A percentile compares a stretch with the other conserved stretches of the same genome.
phyloP scores from a whole-genome alignment of 352 stramenopile species.

The Phytophthora citricola region DNA sequence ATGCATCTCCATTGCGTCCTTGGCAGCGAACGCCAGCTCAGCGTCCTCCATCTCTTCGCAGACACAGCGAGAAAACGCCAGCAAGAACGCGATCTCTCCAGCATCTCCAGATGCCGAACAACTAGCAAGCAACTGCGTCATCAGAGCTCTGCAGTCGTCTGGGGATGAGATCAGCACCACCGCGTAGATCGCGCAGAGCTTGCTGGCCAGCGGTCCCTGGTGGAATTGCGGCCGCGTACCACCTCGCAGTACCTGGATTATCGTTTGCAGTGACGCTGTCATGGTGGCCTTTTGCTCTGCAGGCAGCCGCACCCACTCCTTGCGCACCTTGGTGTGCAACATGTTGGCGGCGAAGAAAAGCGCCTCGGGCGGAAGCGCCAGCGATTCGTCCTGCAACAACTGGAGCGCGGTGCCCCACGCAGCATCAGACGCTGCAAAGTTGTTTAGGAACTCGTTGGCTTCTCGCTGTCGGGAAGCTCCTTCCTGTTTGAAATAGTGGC shows the following conservation, averaged over 20 bases:
- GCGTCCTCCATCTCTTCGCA: constrained; percentile 76
- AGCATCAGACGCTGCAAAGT: constrained; percentile 55
- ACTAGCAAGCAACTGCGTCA: constrained; percentile 42
- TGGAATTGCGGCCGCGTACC: constrained; percentile 33
- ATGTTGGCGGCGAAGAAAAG: constrained; percentile 85
- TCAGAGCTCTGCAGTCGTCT: constrained; percentile 52
- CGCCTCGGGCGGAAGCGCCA: constrained; percentile 51
- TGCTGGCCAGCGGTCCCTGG: constrained; percentile 53
- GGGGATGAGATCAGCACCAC: constrained; percentile 61
- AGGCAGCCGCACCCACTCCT: constrained; percentile 64
- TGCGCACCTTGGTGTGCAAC: constrained; percentile 74
- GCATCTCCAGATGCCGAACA: constrained; percentile 34
- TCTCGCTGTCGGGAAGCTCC: constrained; percentile 65
- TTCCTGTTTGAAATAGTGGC: constrained; percentile 41
- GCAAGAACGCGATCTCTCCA: constrained; percentile 52
- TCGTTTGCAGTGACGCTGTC: constrained; percentile 39
- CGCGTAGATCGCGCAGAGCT: constrained; percentile 66
- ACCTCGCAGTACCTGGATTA: constrained; percentile 46
- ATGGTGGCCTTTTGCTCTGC: constrained; percentile 44
- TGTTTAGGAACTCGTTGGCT: constrained; percentile 73
- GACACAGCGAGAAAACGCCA: constrained; percentile 64
- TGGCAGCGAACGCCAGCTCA: constrained; percentile 61
- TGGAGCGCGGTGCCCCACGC: constrained; percentile 61
- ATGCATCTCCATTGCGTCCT: constrained; percentile 72
- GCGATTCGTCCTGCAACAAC: constrained; percentile 56